phyloP scores from a whole-genome alignment of 1,284 basidiomycete species.

The Cystobasidium slooffiae region DNA sequence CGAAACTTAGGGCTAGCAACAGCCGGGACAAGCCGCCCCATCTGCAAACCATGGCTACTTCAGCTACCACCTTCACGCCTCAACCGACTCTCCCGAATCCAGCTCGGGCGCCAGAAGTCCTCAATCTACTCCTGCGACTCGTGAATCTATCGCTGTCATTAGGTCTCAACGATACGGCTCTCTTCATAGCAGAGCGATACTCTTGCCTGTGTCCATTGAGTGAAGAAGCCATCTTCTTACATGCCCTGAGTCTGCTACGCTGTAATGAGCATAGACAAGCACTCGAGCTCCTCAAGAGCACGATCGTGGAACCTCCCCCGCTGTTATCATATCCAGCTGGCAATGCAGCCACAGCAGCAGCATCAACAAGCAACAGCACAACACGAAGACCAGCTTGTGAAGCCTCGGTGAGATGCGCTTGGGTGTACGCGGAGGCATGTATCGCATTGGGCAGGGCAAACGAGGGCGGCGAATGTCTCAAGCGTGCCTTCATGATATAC shows the following conservation, averaged over 20 bases:
- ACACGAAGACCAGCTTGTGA: conserved; percentile 49
- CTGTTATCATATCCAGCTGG: background rate
- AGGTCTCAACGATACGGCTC: conserved; percentile 45
- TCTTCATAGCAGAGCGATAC: conserved; percentile 53
- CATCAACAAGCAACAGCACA: background rate
- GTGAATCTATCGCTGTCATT: conserved; percentile 25
- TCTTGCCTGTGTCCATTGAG: conserved; percentile 48
- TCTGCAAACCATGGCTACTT: background rate
- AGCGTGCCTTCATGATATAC: conserved; percentile 37
- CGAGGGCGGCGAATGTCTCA: conserved; percentile 51
- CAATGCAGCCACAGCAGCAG: background rate
- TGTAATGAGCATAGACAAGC: conserved; percentile 46
- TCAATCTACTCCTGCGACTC: conserved; percentile 41
- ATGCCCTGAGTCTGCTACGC: conserved; percentile 44
- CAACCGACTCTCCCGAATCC: conserved; percentile 39
- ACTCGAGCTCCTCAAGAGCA: conserved; percentile 47
- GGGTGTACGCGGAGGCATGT: conserved; percentile 51
- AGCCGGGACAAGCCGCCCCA: background rate
- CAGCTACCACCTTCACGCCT: conserved; percentile 14
- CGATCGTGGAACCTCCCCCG: conserved; percentile 42
- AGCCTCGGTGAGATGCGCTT: conserved; percentile 51
- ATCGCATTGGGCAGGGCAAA: conserved; percentile 47
- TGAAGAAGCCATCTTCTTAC: conserved; percentile 49
- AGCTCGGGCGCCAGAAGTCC: conserved; percentile 38
- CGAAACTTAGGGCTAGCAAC: background rate